Base-by-base conservation (phyloP, 2,329 filamentous ascomycete genomes). In the Pseudogymnoascus sp. region DNA sequence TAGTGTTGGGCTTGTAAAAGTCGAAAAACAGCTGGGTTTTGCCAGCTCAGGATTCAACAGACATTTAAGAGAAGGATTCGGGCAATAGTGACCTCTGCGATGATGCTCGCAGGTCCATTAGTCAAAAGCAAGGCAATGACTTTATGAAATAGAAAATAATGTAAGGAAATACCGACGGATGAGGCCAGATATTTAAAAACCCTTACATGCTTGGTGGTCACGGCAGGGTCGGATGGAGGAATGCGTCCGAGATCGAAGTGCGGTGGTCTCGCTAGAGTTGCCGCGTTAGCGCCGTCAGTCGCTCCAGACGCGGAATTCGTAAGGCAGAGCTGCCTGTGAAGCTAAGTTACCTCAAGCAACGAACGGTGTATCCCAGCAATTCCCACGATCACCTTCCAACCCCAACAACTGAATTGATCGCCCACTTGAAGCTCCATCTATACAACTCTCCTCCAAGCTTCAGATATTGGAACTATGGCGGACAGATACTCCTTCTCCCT, bases 401-500 rank as follows among this genome's bases (percentile, higher is more conserved):
- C 23, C 21, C 35, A 41, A 60, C 26, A 39, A 26, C 39, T 35
- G 31, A n/a, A 60, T 29, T 41, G 37, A 60, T 60, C 19, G 21
- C 39, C 59, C 37, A 60, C 21, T 41, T 41, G 37, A 23, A 37
- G 39, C 16, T 38, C 8, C 43, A 49, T 49, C 43, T 49, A 49
- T 12, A 10, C 43, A 49, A 49, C 23, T 49, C 23, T 49, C 43
- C 43, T 29, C 21, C 23, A 49, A 29, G 43, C 43, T 49, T 49
- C 43, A 49, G 43, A 49, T 73, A 66, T 61, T 65, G 65, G 64
- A 71, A 81, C 68, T 75, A 99, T 99, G 93, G 93, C 94, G 74
- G 94, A 99, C 79, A 85, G 94, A 82, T 99, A 99, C 80, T 97
- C 93, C 62, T 99, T 99, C 87, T 99, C 94, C 65, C 85, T 99